phyloP scores from a whole-genome alignment of 2,329 filamentous ascomycete species.

The Cordyceps sp. region DNA sequence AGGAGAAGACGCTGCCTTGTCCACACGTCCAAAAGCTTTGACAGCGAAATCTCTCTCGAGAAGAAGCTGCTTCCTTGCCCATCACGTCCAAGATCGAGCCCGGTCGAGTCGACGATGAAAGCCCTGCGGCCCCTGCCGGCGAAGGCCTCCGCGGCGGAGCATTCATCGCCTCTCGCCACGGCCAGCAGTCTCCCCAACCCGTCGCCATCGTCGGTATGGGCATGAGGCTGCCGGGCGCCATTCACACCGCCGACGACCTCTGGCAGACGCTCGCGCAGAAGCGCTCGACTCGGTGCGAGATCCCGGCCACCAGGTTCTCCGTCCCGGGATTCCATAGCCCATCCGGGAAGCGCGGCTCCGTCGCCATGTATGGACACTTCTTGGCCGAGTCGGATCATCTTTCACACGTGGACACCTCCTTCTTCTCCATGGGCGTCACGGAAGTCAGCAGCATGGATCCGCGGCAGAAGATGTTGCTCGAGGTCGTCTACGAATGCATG shows the following conservation, averaged over 20 bases:
- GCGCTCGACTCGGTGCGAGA: neutral
- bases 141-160: no score
- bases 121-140: no score
- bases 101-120: no score
- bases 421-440: conserved; percentile 9
- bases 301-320: neutral
- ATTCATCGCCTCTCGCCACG: no score
- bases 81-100: no score
- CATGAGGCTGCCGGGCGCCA: neutral
- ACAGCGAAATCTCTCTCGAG: no score
- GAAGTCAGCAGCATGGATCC: conserved; percentile 15
- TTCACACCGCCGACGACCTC: neutral
- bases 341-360: no score
- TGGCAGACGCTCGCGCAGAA: neutral
- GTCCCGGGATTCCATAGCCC: neutral
- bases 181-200: no score
- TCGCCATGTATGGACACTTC: conserved; percentile 8
- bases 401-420: conserved; percentile 8
- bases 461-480: conserved; percentile 13
- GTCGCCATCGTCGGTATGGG: neutral
- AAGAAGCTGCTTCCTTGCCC: no score
- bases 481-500: conserved; percentile 9
- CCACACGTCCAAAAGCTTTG: no score
- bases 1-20: no score
- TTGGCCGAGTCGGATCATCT: conserved; percentile 6